phyloP scores from a whole-genome alignment of 768 basidiomycete genomes.

The Coprinopsis strossmayeri region DNA sequence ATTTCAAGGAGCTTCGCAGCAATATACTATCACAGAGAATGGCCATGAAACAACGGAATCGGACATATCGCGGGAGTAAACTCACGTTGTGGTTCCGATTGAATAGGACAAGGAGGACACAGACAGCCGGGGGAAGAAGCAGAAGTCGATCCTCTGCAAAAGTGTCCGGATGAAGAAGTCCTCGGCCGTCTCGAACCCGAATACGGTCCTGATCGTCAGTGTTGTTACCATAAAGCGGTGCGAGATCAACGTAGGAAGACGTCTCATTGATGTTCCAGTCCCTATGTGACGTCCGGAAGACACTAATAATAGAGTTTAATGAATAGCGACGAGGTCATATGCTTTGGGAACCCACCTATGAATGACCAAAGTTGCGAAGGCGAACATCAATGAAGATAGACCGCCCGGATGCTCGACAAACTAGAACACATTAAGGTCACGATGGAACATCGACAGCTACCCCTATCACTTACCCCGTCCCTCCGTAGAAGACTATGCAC shows the following conservation, averaged over 20 bases:
- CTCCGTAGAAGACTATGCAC: constrained; percentile 50
- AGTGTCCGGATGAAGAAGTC: constrained; percentile 58
- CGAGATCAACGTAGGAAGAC: constrained; percentile 81
- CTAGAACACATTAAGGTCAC: constrained; percentile 28
- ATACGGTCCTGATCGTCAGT: constrained; percentile 53
- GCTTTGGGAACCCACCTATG: constrained; percentile 43
- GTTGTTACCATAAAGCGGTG: constrained; percentile 75
- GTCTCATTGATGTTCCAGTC: constrained; percentile 74
- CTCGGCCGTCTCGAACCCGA: constrained; percentile 54
- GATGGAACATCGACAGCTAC: not conserved
- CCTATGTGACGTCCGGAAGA: constrained; percentile 76
- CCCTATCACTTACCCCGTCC: constrained; percentile 42
- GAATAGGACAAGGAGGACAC: constrained; percentile 77
- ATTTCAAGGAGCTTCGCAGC: constrained; percentile 71
- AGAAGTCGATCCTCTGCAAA: constrained; percentile 78
- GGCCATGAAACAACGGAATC: not conserved
- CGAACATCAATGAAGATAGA: constrained; percentile 73
- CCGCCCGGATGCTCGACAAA: constrained; percentile 74
- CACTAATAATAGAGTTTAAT: constrained; percentile 29
- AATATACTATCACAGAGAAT: constrained; percentile 50
- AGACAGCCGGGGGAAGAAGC: constrained; percentile 72
- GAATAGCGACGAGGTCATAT: not conserved
- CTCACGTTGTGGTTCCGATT: constrained; percentile 84
- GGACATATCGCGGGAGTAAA: constrained; percentile 9
- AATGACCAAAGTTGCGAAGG: constrained; percentile 78